phyloP scores from a whole-genome alignment of 2,329 filamentous ascomycete genomes.

The Claviceps lovelessii region DNA sequence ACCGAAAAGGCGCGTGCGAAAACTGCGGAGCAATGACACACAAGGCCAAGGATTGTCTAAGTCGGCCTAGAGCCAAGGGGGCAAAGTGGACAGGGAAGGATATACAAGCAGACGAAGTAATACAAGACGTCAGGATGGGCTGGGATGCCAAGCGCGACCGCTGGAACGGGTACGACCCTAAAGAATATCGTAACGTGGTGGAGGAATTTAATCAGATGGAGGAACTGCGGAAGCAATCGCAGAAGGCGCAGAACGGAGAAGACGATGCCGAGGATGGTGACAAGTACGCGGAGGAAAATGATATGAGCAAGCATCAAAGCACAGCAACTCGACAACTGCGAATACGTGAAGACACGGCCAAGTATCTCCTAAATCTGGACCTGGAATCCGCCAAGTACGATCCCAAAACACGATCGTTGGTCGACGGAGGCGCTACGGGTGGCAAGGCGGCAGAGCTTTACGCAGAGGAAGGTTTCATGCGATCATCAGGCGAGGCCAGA shows the following conservation, averaged over 20 bases:
- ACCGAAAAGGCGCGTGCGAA: constrained; percentile 93
- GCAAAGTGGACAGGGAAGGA: constrained; percentile 86
- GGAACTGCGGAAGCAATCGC: constrained; percentile 46
- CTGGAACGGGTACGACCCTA: constrained; percentile 94
- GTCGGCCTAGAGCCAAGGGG: constrained; percentile 73
- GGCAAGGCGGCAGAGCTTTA: constrained; percentile 72
- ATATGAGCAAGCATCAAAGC: constrained; percentile 88
- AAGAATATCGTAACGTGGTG: constrained; percentile 74
- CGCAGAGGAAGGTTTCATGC: constrained; percentile 85
- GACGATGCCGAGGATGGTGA: constrained; percentile 44
- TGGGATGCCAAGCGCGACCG: constrained; percentile 97
- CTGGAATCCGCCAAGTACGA: constrained; percentile 96
- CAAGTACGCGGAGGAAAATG: constrained; percentile 85
- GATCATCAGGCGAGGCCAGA: constrained; percentile 75
- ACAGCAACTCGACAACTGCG: constrained; percentile 83
- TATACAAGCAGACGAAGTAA: constrained; percentile 80
- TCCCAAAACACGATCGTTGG: constrained; percentile 84
- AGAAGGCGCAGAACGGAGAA: constrained; percentile 26
- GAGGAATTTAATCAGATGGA: constrained; percentile 83
- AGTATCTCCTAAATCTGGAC: constrained; percentile 89
- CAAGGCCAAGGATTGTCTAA: constrained; percentile 86
- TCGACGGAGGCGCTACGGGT: constrained; percentile 66
- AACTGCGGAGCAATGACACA: constrained; percentile 97
- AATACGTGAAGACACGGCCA: constrained; percentile 90
- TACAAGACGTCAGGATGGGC: constrained; percentile 73